phyloP scores from a whole-genome alignment of 306 rosid species.

The Pyrus pyrifolia region DNA sequence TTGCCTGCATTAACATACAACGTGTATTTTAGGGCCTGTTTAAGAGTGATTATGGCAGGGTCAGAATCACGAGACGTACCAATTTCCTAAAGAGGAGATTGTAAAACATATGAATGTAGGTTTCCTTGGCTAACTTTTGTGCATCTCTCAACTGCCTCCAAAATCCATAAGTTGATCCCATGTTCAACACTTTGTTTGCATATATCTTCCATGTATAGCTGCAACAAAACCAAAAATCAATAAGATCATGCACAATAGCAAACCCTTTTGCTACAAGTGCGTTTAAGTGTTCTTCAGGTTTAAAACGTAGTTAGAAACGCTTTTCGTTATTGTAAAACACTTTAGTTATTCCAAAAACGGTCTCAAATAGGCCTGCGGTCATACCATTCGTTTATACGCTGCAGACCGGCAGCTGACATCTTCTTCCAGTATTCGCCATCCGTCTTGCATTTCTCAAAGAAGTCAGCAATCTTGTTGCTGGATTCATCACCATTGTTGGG shows the following conservation, averaged over 20 bases:
- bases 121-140: conserved; percentile 64
- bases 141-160: conserved; percentile 76
- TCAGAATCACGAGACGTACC: conserved; percentile 31
- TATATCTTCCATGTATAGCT: conserved; percentile 99
- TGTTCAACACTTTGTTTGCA: conserved; percentile 74
- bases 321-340: neutral
- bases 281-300: neutral
- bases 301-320: neutral
- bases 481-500: conserved; percentile 74
- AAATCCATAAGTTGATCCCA: conserved; percentile 79
- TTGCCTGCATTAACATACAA: conserved; percentile 36
- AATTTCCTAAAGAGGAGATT: conserved; percentile 64
- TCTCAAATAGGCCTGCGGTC: neutral
- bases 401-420: conserved; percentile 60
- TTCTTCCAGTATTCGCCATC: conserved; percentile 55
- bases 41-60: neutral
- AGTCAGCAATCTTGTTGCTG: conserved; percentile 67
- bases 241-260: neutral
- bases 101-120: conserved; percentile 78
- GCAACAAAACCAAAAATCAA: conserved; percentile 1
- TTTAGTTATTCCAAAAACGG: neutral
- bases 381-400: conserved; percentile 72
- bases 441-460: conserved; percentile 71
- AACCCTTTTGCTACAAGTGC: neutral
- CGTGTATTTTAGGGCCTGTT: neutral